Conservation (phyloP, 805 yeast species). For the Metschnikowia matae region DNA sequence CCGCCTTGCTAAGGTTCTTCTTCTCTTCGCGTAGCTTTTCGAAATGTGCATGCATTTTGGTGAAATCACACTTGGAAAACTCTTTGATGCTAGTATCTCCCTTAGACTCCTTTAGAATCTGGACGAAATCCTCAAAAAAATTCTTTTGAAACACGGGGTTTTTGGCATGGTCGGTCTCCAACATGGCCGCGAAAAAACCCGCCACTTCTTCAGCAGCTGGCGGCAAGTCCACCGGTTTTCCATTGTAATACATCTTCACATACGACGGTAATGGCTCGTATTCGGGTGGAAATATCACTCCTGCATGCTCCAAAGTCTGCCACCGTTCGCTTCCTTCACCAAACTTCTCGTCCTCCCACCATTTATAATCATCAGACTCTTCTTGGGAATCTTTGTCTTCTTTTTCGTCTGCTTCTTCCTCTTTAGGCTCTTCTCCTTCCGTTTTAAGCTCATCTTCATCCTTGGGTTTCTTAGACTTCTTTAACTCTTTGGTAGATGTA, state of each 20-base stretch:
- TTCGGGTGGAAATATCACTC: slow-evolving; percentile 90
- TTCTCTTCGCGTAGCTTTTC: slow-evolving; percentile 69
- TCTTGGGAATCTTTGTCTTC: slow-evolving; percentile 9
- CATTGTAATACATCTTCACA: slow-evolving; percentile 73
- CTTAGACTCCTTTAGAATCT: slow-evolving; percentile 66
- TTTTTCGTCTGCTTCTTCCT: background rate
- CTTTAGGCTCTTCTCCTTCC: background rate
- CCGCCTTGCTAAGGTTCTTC: slow-evolving; percentile 63
- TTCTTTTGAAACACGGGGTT: slow-evolving; percentile 84
- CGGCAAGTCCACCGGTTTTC: slow-evolving; percentile 71
- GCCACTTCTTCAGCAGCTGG: slow-evolving; percentile 92
- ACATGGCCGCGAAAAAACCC: slow-evolving; percentile 86
- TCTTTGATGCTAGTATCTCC: slow-evolving; percentile 41
- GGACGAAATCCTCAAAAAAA: slow-evolving; percentile 74
- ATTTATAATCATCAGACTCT: slow-evolving; percentile 50
- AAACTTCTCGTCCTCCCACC: slow-evolving; percentile 80
- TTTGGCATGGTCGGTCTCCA: slow-evolving; percentile 83
- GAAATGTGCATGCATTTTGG: slow-evolving; percentile 66
- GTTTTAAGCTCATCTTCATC: background rate
- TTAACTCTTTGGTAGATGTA: background rate
- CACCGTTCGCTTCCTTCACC: slow-evolving; percentile 73
- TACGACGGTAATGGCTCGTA: slow-evolving; percentile 80
- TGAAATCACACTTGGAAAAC: slow-evolving; percentile 74
- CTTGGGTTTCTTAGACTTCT: background rate
- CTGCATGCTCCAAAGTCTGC: slow-evolving; percentile 82